Base-by-base conservation (phyloP, 2,329 filamentous ascomycete genomes). In the Calonectria hawksworthii region DNA sequence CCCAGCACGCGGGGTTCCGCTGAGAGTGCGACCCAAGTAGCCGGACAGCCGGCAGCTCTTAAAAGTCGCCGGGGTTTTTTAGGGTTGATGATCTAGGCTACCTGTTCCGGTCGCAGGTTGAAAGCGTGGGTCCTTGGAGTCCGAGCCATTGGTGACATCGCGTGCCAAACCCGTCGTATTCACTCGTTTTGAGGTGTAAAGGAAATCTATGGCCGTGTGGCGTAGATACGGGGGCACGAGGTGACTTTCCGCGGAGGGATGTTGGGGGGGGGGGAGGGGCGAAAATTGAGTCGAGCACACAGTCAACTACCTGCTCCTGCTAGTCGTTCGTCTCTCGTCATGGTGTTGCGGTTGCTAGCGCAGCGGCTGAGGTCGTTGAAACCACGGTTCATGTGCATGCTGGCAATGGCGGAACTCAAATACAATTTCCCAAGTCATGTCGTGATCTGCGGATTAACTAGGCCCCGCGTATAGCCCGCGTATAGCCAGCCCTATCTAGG, bases 81-180 rank as follows among this genome's bases (percentile, higher is more conserved):
- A 73, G 56, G 41, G 56, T 65, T 73, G 66, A 41, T 28, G 71
- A 73, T 73, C 66, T 65, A 59, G 71, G 34, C 41, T 63, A 8
- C 26, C 23, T 50, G 71, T 70, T 73, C 71, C 71, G 71, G 71
- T 73, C 66, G 51, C 71, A 73, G 59, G 71, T 73, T 73, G 44
- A 70, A 38, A 70, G 71, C 36, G 54, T 56, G 44, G 52, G 70
- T 54, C 38, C 47, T 47, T 36, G 56, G 38, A 38, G 65, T 66
- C 70, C 63, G 63, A 68, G 63, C 63, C 32, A 50, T 72, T 36
- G 70, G 70, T 72, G 70, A 68, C 70, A 67, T 68, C 70, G 70
- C 63, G 70, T 68, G 23, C 51, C 38, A 68, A 68, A 59, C 32
- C 63, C 41, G 56, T 72, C 38, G 70, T 47, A 63, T 68, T 68